Evolutionary conservation across 257 asterid species (phyloP), one percentile per base, ranked within the genome.

Genomic region (Paulownia fortunei): DNA sequence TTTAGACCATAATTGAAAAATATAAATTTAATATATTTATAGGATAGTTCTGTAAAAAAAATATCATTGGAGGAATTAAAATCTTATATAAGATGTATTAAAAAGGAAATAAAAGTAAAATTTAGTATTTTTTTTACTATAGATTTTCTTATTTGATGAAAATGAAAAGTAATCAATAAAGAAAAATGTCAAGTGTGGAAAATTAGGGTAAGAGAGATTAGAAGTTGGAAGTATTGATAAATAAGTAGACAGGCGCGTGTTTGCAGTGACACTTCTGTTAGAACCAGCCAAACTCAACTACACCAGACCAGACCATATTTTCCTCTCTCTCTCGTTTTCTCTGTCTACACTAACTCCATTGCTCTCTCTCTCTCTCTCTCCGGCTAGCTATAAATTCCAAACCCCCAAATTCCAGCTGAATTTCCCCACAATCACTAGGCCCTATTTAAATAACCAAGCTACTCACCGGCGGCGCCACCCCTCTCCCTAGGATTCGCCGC

Each of bases 391-490:
- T 62, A 69, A 42, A 74, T 59, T 81, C 80, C 74, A 77, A 60
- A n/a, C 41, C 69, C 74, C 77, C 71, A 46, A 46, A 23, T 4
- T 56, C 63, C 27, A 52, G 72, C 82, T 61, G 54, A 79, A 74
- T 69, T 81, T 78, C 77, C 23, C 36, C 69, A 8, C 71, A 60
- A 32, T 61, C 74, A 19, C 61, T 69, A 71, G 21, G 3, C 27
- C 61, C 65, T 34, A 15, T 63, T 68, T 16, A 4, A 65, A 18
- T 55, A 12, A 73, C 34, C 51, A 56, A 59, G 19, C 41, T 54
- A 15, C 34, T 10, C 76, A 15, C 80, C 64, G 82, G 84, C 87
- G 83, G 84, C 85, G 83, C 84, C 78, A 56, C 76, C 79, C 12
- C 49, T 34, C 44, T 54, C 62, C 71, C 47, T 5, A 42, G 76